Evolutionary conservation across 2,329 filamentous ascomycete species (phyloP).

Genomic region (Berkeleyomyces basicola): DNA sequence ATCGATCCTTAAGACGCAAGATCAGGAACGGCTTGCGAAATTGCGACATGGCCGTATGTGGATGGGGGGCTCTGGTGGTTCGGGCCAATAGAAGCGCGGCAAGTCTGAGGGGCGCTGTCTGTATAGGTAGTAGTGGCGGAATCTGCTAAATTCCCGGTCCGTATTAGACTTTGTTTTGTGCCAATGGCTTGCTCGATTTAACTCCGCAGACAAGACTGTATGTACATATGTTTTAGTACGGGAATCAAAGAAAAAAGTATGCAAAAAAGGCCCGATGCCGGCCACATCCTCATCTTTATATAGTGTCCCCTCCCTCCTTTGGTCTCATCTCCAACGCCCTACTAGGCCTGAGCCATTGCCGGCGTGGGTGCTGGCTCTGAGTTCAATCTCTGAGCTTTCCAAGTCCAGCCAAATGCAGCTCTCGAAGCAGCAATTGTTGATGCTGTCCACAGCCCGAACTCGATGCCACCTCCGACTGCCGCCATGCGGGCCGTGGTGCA

Average conservation of each 20-base stretch:
- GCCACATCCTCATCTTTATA: conserved; percentile 3
- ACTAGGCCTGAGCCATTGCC: conserved; percentile 3
- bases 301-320: conserved; percentile 17
- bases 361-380: conserved; percentile 12
- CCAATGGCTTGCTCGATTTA: neutral
- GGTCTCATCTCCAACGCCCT: conserved; percentile 9
- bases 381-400: conserved; percentile 21
- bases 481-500: conserved; percentile 39
- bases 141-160: neutral
- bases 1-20: neutral
- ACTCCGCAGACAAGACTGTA: neutral
- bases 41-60: neutral
- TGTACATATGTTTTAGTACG: neutral
- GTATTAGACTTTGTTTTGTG: neutral
- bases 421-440: conserved; percentile 30
- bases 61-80: neutral
- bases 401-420: conserved; percentile 25
- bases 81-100: neutral
- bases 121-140: neutral
- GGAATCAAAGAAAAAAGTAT: neutral
- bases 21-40: neutral
- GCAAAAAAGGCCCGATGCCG: neutral
- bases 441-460: conserved; percentile 36
- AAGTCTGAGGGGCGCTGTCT: neutral
- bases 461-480: conserved; percentile 36